phyloP scores from a whole-genome alignment of 345 rosid species.

The Hibiscus syriacus region DNA sequence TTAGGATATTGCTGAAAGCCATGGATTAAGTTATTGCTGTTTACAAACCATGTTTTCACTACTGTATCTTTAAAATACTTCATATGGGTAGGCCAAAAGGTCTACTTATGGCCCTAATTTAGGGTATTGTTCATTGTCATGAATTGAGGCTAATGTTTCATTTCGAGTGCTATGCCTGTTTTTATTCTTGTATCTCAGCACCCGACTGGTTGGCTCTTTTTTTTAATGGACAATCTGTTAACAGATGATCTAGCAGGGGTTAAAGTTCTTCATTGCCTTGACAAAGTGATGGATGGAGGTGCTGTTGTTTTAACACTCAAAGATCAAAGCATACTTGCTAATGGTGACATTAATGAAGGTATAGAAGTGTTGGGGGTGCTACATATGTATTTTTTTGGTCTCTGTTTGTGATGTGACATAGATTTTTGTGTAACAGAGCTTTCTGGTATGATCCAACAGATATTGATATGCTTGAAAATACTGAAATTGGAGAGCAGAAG shows the following conservation, averaged over 20 bases:
- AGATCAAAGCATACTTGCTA: conserved; percentile 80
- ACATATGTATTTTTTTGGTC: conserved; percentile 8
- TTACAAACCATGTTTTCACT: neutral
- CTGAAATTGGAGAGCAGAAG: conserved; percentile 97
- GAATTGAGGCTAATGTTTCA: neutral
- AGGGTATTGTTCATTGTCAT: neutral
- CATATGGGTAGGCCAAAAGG: neutral
- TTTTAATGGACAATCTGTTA: conserved; percentile 18
- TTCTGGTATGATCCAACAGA: conserved; percentile 49
- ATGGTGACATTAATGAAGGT: conserved; percentile 87
- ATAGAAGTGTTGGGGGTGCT: conserved; percentile 18
- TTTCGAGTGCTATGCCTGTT: conserved; percentile 1
- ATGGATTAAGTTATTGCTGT: neutral
- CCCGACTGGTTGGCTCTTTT: neutral
- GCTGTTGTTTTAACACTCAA: conserved; percentile 92
- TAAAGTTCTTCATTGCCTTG: conserved; percentile 85
- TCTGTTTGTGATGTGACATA: conserved; percentile 14
- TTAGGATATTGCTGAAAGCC: neutral
- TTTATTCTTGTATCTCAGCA: conserved; percentile 3
- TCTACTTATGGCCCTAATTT: neutral
- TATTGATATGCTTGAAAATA: conserved; percentile 94
- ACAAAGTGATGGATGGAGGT: conserved; percentile 90
- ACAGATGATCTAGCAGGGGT: conserved; percentile 76
- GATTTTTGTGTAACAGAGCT: conserved; percentile 31
- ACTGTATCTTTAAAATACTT: neutral